Percentiles rank a stretch among this genome's conserved stretches.
Evolutionary conservation across 2,329 filamentous ascomycete genomes (phyloP).

Genomic region (Cladophialophora immunda): DNA sequence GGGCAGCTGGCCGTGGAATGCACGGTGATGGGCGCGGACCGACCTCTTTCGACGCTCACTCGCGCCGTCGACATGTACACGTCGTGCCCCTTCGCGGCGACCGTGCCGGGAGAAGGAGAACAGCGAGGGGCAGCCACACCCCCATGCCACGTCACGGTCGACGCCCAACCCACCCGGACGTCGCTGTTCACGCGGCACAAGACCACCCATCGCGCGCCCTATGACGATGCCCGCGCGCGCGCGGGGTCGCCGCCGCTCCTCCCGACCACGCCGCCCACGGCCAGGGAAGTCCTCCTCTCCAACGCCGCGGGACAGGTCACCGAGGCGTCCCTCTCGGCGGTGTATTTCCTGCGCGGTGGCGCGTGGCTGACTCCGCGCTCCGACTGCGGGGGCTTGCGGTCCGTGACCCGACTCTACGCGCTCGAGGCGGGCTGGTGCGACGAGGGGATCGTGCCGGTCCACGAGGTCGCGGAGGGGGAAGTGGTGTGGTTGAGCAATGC

Average conservation of each 20-base stretch:
- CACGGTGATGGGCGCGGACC: slow-evolving; percentile 24
- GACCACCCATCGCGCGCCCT: slow-evolving; percentile 77
- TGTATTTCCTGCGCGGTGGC: slow-evolving; percentile 75
- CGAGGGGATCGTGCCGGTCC: slow-evolving; percentile 67
- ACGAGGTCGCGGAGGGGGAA: slow-evolving; percentile 68
- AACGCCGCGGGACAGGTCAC: slow-evolving; percentile 74
- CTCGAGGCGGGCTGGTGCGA: slow-evolving; percentile 72
- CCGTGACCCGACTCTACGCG: slow-evolving; percentile 85
- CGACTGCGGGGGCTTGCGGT: slow-evolving; percentile 80
- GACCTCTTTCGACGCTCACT: slow-evolving; percentile 6
- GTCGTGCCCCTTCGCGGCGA: slow-evolving; percentile 6
- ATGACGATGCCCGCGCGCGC: slow-evolving; percentile 73
- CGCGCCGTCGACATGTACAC: slow-evolving; percentile 8
- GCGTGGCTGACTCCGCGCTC: slow-evolving; percentile 83
- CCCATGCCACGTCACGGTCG: slow-evolving; percentile 43
- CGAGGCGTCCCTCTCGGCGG: slow-evolving; percentile 84
- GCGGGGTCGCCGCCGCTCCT: slow-evolving; percentile 54
- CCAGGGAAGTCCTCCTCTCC: slow-evolving; percentile 78
- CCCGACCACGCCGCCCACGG: slow-evolving; percentile 44
- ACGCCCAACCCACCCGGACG: slow-evolving; percentile 59
- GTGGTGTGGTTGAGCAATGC: slow-evolving; percentile 90
- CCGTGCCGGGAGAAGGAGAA: background rate
- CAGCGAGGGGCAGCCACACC: background rate
- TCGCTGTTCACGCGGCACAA: slow-evolving; percentile 83
- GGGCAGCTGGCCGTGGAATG: slow-evolving; percentile 25